A percentile compares a stretch with the other conserved stretches of the same genome.
phyloP scores from a whole-genome alignment of 2,329 filamentous ascomycete species.

The Penicillium sp. region DNA sequence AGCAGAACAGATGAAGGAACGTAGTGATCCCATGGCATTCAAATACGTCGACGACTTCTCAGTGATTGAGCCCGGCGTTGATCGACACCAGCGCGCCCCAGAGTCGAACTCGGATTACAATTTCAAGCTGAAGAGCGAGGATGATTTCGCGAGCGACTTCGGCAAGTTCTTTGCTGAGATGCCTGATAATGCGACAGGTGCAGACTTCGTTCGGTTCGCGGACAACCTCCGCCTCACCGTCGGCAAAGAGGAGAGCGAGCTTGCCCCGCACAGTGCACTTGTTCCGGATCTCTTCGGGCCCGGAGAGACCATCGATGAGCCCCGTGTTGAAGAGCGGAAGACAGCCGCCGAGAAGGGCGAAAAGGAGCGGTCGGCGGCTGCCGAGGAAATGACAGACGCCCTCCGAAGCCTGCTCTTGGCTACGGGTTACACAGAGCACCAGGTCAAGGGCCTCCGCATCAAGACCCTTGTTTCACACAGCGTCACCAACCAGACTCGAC shows the following conservation, averaged over 20 bases:
- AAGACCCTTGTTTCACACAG: slow-evolving; percentile 72
- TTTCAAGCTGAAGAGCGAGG: slow-evolving; percentile 60
- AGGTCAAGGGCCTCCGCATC: slow-evolving; percentile 55
- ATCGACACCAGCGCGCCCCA: slow-evolving; percentile 60
- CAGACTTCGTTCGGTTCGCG: slow-evolving; percentile 44
- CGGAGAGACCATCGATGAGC: slow-evolving; percentile 36
- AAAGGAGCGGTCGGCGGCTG: slow-evolving; percentile 27
- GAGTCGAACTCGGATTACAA: slow-evolving; percentile 54
- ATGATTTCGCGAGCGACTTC: slow-evolving; percentile 62
- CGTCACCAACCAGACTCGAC: slow-evolving; percentile 90
- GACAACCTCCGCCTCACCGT: slow-evolving; percentile 51
- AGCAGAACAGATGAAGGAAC: slow-evolving; percentile 67
- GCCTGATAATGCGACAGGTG: slow-evolving; percentile 49
- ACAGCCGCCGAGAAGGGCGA: slow-evolving; percentile 28
- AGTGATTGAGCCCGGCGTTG: slow-evolving; percentile 71
- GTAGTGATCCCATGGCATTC: slow-evolving; percentile 69
- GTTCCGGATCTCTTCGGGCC: slow-evolving; percentile 53
- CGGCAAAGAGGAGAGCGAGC: slow-evolving; percentile 51
- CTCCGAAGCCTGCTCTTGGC: slow-evolving; percentile 55
- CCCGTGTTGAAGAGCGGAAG: slow-evolving; percentile 26
- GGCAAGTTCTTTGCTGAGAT: slow-evolving; percentile 48
- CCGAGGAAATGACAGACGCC: slow-evolving; percentile 37
- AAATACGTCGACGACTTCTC: slow-evolving; percentile 82
- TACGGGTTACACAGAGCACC: slow-evolving; percentile 52
- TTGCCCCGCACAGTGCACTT: slow-evolving; percentile 49